Percentiles rank a stretch among this genome's conserved stretches.
phyloP scores from a whole-genome alignment of 1,284 basidiomycete species.

The Rhodotorula sp. region DNA sequence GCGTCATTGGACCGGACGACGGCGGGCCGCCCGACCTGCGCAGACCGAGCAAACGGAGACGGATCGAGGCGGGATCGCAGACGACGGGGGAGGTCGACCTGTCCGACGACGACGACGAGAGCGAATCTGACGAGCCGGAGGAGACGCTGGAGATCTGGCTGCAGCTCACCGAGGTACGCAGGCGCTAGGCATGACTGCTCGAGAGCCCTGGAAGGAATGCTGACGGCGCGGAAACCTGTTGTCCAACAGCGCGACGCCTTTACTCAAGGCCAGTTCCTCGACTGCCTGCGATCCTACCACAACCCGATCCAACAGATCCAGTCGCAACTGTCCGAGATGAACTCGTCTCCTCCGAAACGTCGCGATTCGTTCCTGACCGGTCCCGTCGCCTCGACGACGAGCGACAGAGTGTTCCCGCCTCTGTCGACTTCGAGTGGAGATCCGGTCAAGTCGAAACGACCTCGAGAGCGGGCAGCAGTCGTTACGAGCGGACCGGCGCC shows the following conservation, averaged over 20 bases:
- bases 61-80: slow-evolving; percentile 2
- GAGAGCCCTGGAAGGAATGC: too few relatives aligned
- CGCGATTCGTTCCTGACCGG: slow-evolving; percentile 13
- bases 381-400: background rate
- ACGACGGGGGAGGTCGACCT: background rate
- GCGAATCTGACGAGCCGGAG: slow-evolving; percentile 27
- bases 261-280: slow-evolving; percentile 39
- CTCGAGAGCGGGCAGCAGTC: slow-evolving; percentile 9
- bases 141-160: slow-evolving; percentile 42
- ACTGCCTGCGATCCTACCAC: slow-evolving; percentile 38
- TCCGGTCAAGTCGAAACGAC: slow-evolving; percentile 35
- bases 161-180: slow-evolving; percentile 39
- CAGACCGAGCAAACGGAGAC: slow-evolving; percentile 20
- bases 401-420: background rate
- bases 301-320: slow-evolving; percentile 31
- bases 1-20: slow-evolving; percentile 11
- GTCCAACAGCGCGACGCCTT: slow-evolving; percentile 33
- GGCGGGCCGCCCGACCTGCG: background rate
- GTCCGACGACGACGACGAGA: slow-evolving; percentile 25
- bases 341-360: slow-evolving; percentile 22
- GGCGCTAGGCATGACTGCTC: too few relatives aligned
- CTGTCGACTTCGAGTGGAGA: slow-evolving; percentile 12
- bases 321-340: slow-evolving; percentile 24
- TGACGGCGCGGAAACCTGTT: background rate
- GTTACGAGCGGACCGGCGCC: slow-evolving; percentile 1